Conservation (phyloP, 1,284 basidiomycete species). For the Ganoderma sinense region DNA sequence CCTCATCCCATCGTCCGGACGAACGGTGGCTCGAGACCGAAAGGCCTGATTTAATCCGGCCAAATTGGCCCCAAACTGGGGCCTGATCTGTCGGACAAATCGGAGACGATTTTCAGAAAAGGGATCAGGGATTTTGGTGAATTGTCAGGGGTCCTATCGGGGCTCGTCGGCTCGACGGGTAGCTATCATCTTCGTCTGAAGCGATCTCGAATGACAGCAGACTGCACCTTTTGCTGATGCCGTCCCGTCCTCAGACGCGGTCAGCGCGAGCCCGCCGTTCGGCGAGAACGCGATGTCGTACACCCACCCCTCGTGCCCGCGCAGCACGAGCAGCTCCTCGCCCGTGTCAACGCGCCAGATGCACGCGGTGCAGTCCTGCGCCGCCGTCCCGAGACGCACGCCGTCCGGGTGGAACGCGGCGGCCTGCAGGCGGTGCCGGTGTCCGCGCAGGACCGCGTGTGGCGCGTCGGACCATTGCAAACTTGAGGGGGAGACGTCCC, state of each 20-base stretch:
- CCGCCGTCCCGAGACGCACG: slow-evolving; percentile 33
- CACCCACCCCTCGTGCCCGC: slow-evolving; percentile 26
- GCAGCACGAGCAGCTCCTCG: slow-evolving; percentile 25
- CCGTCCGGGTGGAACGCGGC: slow-evolving; percentile 36
- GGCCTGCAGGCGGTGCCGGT: slow-evolving; percentile 15
- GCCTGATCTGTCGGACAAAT: no score
- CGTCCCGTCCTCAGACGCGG: slow-evolving; percentile 23
- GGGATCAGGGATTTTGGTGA: no score
- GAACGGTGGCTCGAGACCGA: no score
- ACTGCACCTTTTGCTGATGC: no score
- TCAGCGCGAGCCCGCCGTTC: slow-evolving; percentile 26
- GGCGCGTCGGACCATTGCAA: not conserved
- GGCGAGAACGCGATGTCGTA: slow-evolving; percentile 26
- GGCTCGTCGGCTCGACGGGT: no score
- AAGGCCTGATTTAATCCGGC: no score
- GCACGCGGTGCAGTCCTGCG: slow-evolving; percentile 30
- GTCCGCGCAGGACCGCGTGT: not conserved
- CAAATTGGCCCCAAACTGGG: no score
- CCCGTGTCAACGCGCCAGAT: slow-evolving; percentile 32
- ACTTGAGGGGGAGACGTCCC: not conserved
- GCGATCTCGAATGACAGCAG: no score
- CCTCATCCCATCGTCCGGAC: no score
- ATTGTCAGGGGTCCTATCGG: no score
- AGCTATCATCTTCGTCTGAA: no score
- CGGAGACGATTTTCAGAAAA: no score